Evolutionary conservation across 768 basidiomycete species (phyloP), one percentile per base, ranked within the genome.

Genomic region (Rhizopogon salebrosus): DNA sequence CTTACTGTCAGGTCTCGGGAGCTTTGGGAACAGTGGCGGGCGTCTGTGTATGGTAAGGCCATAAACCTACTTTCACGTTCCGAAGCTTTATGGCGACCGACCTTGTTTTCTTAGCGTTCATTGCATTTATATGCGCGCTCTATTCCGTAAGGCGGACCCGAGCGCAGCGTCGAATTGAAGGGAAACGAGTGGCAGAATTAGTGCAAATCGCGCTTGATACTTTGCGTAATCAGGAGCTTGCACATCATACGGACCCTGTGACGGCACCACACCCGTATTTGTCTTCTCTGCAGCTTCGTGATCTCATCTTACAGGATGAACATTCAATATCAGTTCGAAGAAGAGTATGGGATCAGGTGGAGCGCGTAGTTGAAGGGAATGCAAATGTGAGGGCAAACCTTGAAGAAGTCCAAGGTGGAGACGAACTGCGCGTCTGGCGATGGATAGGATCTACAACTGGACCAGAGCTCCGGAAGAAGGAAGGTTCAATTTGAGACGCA

Each of bases 351-450:
- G 76, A 83, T 54, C 77, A 80, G 58, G 93, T 97, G 45, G 90
- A 92, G 66, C 80, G 77, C 49, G 73, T 93, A 46, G 92, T 97
- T 3, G 93, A 95, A 70, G 82, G 84, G 51, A 97, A 97, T 72
- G 81, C 90, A 27, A 97, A 97, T 68, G 89, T 97, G 39, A 80
- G 90, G 56, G 84, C 83, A 27, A 89, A 87, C 65, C 72, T 92
- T 49, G 89, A 89, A 68, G 93, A 95, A 67, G 80, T 89, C 42
- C 77, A 76, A 55, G 87, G 87, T 58, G 92, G 93, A 10, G 92
- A 95, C 68, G 91, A 92, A 71, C 77, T 85, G 70, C 81, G 90
- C 58, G 92, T 92, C 52, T 95, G 93, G 93, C 74, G 87, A 53
- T 95, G 93, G 93, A 82, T 92, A 27, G 92, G 92, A n/a, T 70